Evolutionary conservation across 108 stramenopile genomes (phyloP).

Genomic region (Aureococcus anophagefferens): DNA sequence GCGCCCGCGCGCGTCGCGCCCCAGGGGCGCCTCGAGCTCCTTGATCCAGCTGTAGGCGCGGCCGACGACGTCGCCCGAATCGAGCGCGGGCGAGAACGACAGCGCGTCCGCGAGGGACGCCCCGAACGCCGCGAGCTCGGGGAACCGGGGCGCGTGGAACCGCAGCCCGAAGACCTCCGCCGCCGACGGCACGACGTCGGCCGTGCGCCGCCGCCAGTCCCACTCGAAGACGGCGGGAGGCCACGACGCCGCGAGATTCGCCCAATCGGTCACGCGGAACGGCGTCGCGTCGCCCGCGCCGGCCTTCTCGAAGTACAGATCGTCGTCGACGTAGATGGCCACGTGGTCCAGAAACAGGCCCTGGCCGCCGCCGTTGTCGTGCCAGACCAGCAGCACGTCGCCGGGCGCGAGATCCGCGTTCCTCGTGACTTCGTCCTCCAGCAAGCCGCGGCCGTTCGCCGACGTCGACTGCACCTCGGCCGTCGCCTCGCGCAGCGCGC

Average conservation of each 20-base stretch:
- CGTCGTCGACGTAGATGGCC: conserved; percentile 27
- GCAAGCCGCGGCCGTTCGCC: conserved; percentile 13
- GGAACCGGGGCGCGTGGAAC: too few relatives aligned
- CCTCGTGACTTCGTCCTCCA: conserved; percentile 12
- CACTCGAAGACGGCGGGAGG: conserved; percentile 24
- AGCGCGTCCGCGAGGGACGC: too few relatives aligned
- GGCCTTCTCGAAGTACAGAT: conserved; percentile 34
- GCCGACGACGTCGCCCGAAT: too few relatives aligned
- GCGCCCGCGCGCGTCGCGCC: too few relatives aligned
- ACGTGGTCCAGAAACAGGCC: conserved; percentile 30
- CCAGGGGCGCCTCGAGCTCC: too few relatives aligned
- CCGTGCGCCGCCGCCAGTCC: conserved; percentile 24
- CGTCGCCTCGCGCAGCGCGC: conserved; percentile 22
- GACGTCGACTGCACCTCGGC: conserved; percentile 25
- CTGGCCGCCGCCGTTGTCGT: conserved; percentile 17
- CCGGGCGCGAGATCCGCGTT: conserved; percentile 22
- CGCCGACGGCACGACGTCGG: too few relatives aligned
- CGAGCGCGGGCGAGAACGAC: too few relatives aligned
- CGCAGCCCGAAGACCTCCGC: too few relatives aligned
- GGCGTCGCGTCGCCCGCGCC: conserved; percentile 31
- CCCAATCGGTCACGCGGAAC: conserved; percentile 29
- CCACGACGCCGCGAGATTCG: conserved; percentile 17
- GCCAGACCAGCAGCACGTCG: conserved; percentile 33
- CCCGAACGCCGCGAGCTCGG: too few relatives aligned
- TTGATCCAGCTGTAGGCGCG: too few relatives aligned